Base-by-base conservation (phyloP, 495 filamentous ascomycete genomes). In the Hyphodiscus hymeniophilus region DNA sequence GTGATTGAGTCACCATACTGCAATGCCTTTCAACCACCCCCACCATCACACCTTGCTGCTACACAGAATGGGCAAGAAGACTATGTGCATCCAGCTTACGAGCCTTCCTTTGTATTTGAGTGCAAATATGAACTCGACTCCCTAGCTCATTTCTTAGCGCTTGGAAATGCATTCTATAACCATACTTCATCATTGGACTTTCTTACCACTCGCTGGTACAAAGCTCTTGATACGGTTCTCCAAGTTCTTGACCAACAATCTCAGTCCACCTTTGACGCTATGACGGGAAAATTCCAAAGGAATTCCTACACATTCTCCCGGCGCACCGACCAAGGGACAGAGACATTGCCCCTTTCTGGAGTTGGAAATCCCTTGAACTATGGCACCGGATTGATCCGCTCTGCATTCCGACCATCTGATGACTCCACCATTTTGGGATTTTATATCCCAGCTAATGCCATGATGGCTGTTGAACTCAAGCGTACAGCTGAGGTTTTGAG, bases 41-140 rank as follows among this genome's bases (percentile, higher is more conserved):
- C 85, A 12, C 82, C 86, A 13, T 92, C 87, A 47, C 77, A 81
- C 2, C 70, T 96, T 1, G 56, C 68, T 7, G 71, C 84, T 7
- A 80, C 79, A 35, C 70, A 69, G 45, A 94, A 85, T 55, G 84
- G 85, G 1, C 84, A 94, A 55, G 75, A 81, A 22, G 92, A 99
- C 58, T 66, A 58, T 12, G 92, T 99, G 0, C 87, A 95, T 57
- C 92, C 92, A 1, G 69, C 70, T 2, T 96, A 92, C 59, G 87
- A 95, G 56, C 82, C 81, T 6, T 76, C 76, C 0, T 75, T 78
- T 42, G 92, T 99, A 8, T 99, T 92, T 58, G 92, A 99, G 63
- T 99, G 92, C 75, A 99, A 99, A 66, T 99, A 96, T 65, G 92
- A 99, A 67, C 77, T 99, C 5, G 92, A 99, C 63, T 96, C 90